Evolutionary conservation across 208 protist species (phyloP).

Genomic region (Trypanosoma congolense): DNA sequence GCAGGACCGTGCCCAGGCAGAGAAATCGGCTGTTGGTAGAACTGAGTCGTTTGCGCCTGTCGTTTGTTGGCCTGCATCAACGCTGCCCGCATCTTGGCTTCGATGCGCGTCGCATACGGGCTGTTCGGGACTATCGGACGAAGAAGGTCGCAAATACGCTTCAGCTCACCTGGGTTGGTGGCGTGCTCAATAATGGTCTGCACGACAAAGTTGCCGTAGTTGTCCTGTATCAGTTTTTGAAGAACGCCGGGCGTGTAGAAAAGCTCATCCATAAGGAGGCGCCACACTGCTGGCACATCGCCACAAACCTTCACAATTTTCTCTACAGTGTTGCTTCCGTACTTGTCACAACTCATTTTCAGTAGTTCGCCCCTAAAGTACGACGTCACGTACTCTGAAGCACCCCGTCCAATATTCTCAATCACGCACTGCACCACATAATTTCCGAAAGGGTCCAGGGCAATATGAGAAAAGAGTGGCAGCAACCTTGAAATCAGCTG

Average conservation of each 20-base stretch:
- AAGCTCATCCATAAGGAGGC: conserved; percentile 77
- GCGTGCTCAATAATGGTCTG: conserved; percentile 63
- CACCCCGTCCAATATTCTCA: conserved; percentile 59
- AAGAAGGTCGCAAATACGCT: conserved; percentile 65
- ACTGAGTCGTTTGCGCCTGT: background rate
- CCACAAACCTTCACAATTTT: conserved; percentile 62
- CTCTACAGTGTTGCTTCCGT: conserved; percentile 83
- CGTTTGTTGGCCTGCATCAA: background rate
- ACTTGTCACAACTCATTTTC: conserved; percentile 80
- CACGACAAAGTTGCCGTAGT: conserved; percentile 86
- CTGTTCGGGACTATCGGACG: conserved; percentile 43
- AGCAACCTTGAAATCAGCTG: conserved; percentile 55
- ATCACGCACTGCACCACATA: conserved; percentile 88
- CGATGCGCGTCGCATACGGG: conserved; percentile 55
- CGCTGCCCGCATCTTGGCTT: conserved; percentile 58
- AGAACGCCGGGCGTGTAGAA: conserved; percentile 71
- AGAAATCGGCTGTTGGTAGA: background rate
- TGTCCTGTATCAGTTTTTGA: conserved; percentile 67
- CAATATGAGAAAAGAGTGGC: conserved; percentile 59
- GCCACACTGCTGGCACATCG: conserved; percentile 52
- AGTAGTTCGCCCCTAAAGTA: conserved; percentile 59
- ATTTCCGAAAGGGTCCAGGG: conserved; percentile 81
- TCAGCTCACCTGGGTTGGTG: conserved; percentile 47
- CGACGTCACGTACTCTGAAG: conserved; percentile 50
- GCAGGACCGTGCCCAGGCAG: too few species aligned